Percentiles rank a stretch among this genome's conserved stretches.
These are phyloP conservation scores for Carpinus viminea DNA, from an alignment of 306 rosid species.

Conservation along the genomic window DNA sequence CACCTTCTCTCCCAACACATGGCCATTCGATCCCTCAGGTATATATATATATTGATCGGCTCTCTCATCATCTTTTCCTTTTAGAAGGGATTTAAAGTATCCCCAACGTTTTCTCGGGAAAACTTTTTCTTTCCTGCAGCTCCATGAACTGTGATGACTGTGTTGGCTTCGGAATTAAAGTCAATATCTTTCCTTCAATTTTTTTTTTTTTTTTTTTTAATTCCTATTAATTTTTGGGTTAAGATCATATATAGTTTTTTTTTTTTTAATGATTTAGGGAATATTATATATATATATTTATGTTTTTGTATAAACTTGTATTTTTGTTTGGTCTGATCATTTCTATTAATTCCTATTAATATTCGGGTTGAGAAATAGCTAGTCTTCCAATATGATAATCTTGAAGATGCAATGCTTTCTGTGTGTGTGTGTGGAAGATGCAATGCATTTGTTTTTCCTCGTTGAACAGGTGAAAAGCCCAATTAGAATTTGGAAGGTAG, in stretches of 20 bases:
- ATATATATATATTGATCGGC: not conserved
- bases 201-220: not conserved
- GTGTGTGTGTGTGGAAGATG: too few relatives aligned
- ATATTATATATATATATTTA: too few relatives aligned
- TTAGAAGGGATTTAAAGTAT: not conserved
- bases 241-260: not conserved
- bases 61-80: not conserved
- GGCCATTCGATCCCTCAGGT: constrained; percentile 51
- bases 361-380: too few relatives aligned
- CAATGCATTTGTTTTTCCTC: too few relatives aligned
- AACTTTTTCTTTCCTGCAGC: not conserved
- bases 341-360: not conserved
- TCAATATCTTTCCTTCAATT: not conserved
- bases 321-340: not conserved
- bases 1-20: constrained; percentile 34
- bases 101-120: not conserved
- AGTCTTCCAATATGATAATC: too few relatives aligned
- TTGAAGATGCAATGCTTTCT: too few relatives aligned
- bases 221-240: not conserved
- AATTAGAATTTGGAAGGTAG: not conserved
- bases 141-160: not conserved
- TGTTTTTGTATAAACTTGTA: not conserved
- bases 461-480: not conserved
- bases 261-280: not conserved
- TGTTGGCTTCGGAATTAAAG: not conserved